Base-by-base conservation (phyloP, 2,329 filamentous ascomycete genomes). In the Trichoderma endophyticum region DNA sequence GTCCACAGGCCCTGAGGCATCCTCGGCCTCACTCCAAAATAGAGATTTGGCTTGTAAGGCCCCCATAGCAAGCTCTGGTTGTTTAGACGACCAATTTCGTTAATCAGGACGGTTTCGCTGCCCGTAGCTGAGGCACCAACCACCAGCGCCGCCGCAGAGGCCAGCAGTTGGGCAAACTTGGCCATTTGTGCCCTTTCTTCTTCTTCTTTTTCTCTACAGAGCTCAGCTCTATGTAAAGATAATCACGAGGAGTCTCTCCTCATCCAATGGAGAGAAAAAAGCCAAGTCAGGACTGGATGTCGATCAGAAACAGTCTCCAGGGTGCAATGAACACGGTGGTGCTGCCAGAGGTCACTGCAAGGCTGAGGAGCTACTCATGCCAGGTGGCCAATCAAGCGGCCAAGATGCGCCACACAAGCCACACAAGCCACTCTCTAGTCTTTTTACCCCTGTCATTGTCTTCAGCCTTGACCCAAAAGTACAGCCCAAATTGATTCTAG, bases 31-130 rank as follows among this genome's bases (percentile, higher is more conserved):
- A 97, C 89, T 2, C 95, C 95, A 84, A 98, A 98, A 82, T 98
- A 98, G 59, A 98, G 83, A 78, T 98, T 98, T 0, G 95, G 92
- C 76, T 93, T 90, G 83, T 98, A 99, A 1, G 96, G 94, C 0
- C 96, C 96, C 96, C 96, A 99, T 84, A 98, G 86, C 77, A 99
- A 86, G 78, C 92, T 95, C 78, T 97, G 88, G 81, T 98, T 97
- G 78, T 89, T 89, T 74, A 85, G 79, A 15, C 86, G 85, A 39
- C 82, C 84, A 73, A 88, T 82, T 77, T 89, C 86, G 73, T 80
- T 81, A 57, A 82, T 83, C 48, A 88, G 78, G 69, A 87, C 81
- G 56, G 81, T 81, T 59, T 78, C 74, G 68, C 78, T 78, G 9
- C 77, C 77, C 30, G 74, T 73, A 59, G 79, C 81, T 36, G 76